These are phyloP conservation scores for Epichloe hybrida DNA, from an alignment of 2,329 filamentous ascomycete genomes.

Conservation along the genomic window DNA sequence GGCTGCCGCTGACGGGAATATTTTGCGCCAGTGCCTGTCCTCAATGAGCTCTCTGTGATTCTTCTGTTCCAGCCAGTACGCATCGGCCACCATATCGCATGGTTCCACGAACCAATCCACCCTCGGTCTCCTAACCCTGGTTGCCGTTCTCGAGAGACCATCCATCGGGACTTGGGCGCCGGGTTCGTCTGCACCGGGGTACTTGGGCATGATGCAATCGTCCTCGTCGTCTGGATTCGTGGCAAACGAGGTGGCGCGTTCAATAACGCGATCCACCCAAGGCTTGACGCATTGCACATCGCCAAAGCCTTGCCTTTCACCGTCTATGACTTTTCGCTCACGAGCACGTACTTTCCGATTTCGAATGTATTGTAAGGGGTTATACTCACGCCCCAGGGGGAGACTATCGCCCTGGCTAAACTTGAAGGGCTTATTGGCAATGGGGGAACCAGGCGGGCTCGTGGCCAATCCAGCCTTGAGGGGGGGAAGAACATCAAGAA, in stretches of 20 bases:
- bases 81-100: slow-evolving; percentile 76
- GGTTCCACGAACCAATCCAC: slow-evolving; percentile 78
- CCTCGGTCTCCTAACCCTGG: slow-evolving; percentile 56
- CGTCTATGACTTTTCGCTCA: slow-evolving; percentile 61
- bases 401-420: slow-evolving; percentile 14
- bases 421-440: slow-evolving; percentile 17
- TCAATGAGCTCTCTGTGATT: slow-evolving; percentile 71
- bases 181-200: slow-evolving; percentile 31
- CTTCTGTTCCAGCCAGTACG: slow-evolving; percentile 77
- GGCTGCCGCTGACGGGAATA: slow-evolving; percentile 41
- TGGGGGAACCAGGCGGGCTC: slow-evolving; percentile 29
- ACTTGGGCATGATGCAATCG: slow-evolving; percentile 27
- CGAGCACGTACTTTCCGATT: slow-evolving; percentile 77
- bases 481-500: slow-evolving; percentile 63
- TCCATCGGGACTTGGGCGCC: slow-evolving; percentile 29
- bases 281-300: slow-evolving; percentile 56
- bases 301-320: slow-evolving; percentile 62
- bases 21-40: slow-evolving; percentile 59
- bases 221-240: slow-evolving; percentile 11
- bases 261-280: slow-evolving; percentile 61
- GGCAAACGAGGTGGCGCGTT: slow-evolving; percentile 16
- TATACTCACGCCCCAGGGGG: slow-evolving; percentile 59
- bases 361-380: slow-evolving; percentile 83
- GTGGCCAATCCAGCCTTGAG: slow-evolving; percentile 37
- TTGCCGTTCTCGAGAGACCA: slow-evolving; percentile 27